These are phyloP conservation scores for Collybia mongolica DNA, from an alignment of 768 basidiomycete species.

Conservation along the genomic window DNA sequence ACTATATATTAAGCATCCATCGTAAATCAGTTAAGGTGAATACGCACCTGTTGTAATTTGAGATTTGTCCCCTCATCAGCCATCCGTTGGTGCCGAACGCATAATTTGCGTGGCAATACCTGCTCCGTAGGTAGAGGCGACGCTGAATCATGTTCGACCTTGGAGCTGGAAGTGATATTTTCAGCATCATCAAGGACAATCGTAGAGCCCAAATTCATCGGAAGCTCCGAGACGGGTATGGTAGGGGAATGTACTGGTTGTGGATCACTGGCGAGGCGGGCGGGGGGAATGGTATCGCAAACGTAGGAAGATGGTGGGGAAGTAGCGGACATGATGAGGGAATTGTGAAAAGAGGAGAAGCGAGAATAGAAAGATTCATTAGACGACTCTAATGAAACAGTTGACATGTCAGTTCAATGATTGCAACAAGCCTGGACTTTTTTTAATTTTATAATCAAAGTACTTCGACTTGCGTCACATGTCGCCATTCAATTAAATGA, in stretches of 20 bases:
- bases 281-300: conserved; percentile 72
- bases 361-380: conserved; percentile 6
- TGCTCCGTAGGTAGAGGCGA: conserved; percentile 29
- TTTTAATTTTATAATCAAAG: conserved; percentile 7
- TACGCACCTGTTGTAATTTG: conserved; percentile 82
- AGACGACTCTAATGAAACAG: too few relatives aligned
- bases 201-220: not conserved
- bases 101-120: conserved; percentile 71
- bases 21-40: not conserved
- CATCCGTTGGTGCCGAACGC: conserved; percentile 93
- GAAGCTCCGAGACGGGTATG: conserved; percentile 9
- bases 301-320: conserved; percentile 38
- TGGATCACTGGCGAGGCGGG: conserved; percentile 44
- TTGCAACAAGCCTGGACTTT: not conserved
- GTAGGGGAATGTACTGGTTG: not conserved
- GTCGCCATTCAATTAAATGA: conserved; percentile 32
- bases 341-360: conserved; percentile 6
- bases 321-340: conserved; percentile 20
- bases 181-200: conserved; percentile 32
- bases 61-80: conserved; percentile 93
- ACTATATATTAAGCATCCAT: conserved; percentile 8
- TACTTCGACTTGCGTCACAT: conserved; percentile 38
- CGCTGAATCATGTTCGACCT: conserved; percentile 2
- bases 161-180: conserved; percentile 10
- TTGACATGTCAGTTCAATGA: not conserved